Conservation (phyloP, 2,329 filamentous ascomycete genomes). For the Botrytis aclada region DNA sequence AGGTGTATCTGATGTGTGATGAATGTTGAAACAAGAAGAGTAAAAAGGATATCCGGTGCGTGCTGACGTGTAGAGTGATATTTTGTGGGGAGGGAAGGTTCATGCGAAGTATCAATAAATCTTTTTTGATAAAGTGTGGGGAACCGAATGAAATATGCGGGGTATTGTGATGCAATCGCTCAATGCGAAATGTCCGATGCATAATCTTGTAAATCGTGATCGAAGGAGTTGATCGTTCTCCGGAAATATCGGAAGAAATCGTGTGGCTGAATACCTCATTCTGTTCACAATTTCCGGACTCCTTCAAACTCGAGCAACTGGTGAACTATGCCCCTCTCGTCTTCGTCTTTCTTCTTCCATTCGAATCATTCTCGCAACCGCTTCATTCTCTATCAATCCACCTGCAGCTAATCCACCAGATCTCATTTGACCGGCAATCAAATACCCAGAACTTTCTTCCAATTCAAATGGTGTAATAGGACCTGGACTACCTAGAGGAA, state of each 20-base stretch:
- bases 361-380: conserved; percentile 14
- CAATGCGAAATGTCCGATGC: not conserved
- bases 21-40: not conserved
- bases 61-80: not conserved
- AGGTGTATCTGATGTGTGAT: not conserved
- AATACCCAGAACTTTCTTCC: conserved; percentile 39
- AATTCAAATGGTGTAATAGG: conserved; percentile 62
- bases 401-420: conserved; percentile 5
- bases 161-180: not conserved
- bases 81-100: conserved; percentile 6
- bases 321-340: conserved; percentile 18
- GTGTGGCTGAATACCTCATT: not conserved
- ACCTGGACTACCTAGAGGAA: conserved; percentile 55
- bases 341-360: conserved; percentile 17
- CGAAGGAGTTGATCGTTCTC: not conserved
- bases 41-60: not conserved
- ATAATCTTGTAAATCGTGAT: not conserved
- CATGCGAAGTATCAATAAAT: not conserved
- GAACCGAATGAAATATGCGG: not conserved
- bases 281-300: not conserved
- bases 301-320: conserved; percentile 9
- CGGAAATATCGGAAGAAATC: not conserved
- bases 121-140: not conserved
- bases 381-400: conserved; percentile 18
- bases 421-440: conserved; percentile 27